Percentiles rank a stretch among this genome's conserved stretches.
Evolutionary conservation across 306 rosid genomes (phyloP).

Genomic region (Ziziphus jujuba): DNA sequence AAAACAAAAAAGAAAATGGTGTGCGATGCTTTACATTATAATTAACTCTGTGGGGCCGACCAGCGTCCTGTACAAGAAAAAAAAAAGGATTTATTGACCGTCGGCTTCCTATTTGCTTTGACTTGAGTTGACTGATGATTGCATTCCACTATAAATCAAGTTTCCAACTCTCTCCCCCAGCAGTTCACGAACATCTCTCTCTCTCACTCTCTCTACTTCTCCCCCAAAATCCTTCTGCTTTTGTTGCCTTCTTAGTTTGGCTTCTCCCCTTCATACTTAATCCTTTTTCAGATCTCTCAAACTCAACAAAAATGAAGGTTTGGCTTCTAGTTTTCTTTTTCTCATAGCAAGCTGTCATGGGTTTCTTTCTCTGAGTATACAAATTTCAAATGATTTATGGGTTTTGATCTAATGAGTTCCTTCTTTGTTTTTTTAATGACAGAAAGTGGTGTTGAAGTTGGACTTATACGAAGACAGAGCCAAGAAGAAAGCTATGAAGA

Average conservation of each 20-base stretch:
- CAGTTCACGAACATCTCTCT: neutral
- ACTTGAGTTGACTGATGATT: neutral
- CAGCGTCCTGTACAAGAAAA: too few relatives aligned
- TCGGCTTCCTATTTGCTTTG: neutral
- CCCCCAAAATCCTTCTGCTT: neutral
- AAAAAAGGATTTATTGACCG: too few relatives aligned
- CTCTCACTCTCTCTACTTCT: neutral
- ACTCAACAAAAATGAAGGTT: slow-evolving; percentile 37
- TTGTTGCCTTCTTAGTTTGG: neutral
- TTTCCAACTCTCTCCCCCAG: neutral
- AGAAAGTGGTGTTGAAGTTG: slow-evolving; percentile 67
- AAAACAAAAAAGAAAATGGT: too few relatives aligned
- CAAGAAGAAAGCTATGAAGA: slow-evolving; percentile 60
- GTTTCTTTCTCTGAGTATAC: neutral
- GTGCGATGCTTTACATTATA: too few relatives aligned
- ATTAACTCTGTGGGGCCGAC: too few relatives aligned
- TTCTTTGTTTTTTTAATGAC: slow-evolving; percentile 23
- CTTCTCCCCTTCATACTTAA: neutral
- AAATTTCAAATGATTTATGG: neutral
- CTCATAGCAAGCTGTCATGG: neutral
- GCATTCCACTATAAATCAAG: neutral
- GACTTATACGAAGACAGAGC: slow-evolving; percentile 41
- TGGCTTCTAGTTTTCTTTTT: neutral
- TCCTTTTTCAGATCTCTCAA: neutral
- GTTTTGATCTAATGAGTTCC: neutral